These are phyloP conservation scores for Prunus mume DNA, from an alignment of 306 rosid species.

Conservation along the genomic window DNA sequence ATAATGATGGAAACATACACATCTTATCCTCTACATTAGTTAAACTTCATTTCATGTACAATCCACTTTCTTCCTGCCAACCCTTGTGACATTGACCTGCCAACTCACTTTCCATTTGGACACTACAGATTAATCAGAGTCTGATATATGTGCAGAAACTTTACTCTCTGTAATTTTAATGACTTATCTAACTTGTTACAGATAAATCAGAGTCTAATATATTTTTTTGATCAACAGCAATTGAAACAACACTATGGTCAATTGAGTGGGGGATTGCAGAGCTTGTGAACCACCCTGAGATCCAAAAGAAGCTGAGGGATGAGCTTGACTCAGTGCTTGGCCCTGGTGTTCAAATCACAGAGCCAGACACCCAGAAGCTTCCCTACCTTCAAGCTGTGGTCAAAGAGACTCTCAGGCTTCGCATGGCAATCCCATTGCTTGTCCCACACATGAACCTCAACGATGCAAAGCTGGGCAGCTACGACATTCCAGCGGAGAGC, in stretches of 20 bases:
- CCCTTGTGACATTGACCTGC: too few relatives aligned
- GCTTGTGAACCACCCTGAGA: constrained; percentile 79
- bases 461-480: constrained; percentile 67
- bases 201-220: too few relatives aligned
- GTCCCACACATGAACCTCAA: constrained; percentile 94
- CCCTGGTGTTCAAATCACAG: constrained; percentile 57
- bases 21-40: too few relatives aligned
- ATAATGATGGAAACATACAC: neutral
- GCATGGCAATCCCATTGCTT: constrained; percentile 87
- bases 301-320: constrained; percentile 52
- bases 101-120: too few relatives aligned
- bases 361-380: constrained; percentile 60
- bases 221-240: constrained; percentile 45
- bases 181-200: too few relatives aligned
- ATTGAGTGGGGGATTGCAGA: constrained; percentile 92
- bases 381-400: constrained; percentile 92
- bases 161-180: too few relatives aligned
- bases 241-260: constrained; percentile 89
- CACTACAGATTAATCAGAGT: too few relatives aligned
- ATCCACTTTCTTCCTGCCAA: too few relatives aligned
- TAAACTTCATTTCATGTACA: too few relatives aligned
- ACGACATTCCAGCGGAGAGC: constrained; percentile 86
- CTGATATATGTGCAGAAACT: too few relatives aligned
- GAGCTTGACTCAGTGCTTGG: constrained; percentile 70
- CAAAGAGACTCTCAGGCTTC: constrained; percentile 69